phyloP scores from a whole-genome alignment of 208 protist species.

The Crithidia sp. region DNA sequence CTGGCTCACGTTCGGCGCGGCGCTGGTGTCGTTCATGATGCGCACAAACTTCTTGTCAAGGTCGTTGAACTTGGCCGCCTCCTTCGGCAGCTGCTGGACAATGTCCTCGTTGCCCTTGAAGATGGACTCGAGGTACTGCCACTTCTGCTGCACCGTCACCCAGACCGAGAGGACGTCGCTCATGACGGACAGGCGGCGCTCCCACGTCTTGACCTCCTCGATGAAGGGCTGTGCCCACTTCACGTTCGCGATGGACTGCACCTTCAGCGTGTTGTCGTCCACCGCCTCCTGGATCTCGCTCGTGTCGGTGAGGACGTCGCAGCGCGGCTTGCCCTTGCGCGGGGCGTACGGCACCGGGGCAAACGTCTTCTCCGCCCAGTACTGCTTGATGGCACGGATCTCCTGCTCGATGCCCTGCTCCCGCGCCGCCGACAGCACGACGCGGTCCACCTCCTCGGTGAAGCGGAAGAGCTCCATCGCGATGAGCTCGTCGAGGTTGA shows the following conservation, averaged over 20 bases:
- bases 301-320: slow-evolving; percentile 94
- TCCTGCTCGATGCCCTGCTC: slow-evolving; percentile 97
- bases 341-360: slow-evolving; percentile 90
- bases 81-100: slow-evolving; percentile 97
- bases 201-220: slow-evolving; percentile 96
- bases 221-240: slow-evolving; percentile 97
- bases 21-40: slow-evolving; percentile 96
- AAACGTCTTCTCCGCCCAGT: slow-evolving; percentile 94
- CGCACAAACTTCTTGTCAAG: slow-evolving; percentile 97
- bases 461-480: slow-evolving; percentile 97
- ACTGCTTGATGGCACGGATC: slow-evolving; percentile 94
- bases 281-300: slow-evolving; percentile 96
- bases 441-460: slow-evolving; percentile 95
- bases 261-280: slow-evolving; percentile 98
- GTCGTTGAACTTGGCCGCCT: slow-evolving; percentile 97
- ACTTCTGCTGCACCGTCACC: slow-evolving; percentile 98
- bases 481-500: slow-evolving; percentile 97
- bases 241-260: slow-evolving; percentile 97
- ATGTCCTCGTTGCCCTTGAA: slow-evolving; percentile 99
- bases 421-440: slow-evolving; percentile 92
- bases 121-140: slow-evolving; percentile 99
- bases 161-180: slow-evolving; percentile 97
- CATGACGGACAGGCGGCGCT: slow-evolving; percentile 95
- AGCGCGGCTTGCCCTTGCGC: slow-evolving; percentile 84
- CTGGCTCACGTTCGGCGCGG: slow-evolving; percentile 93